Base-by-base conservation (phyloP, 2,329 filamentous ascomycete genomes). In the Podosphaera xanthii region DNA sequence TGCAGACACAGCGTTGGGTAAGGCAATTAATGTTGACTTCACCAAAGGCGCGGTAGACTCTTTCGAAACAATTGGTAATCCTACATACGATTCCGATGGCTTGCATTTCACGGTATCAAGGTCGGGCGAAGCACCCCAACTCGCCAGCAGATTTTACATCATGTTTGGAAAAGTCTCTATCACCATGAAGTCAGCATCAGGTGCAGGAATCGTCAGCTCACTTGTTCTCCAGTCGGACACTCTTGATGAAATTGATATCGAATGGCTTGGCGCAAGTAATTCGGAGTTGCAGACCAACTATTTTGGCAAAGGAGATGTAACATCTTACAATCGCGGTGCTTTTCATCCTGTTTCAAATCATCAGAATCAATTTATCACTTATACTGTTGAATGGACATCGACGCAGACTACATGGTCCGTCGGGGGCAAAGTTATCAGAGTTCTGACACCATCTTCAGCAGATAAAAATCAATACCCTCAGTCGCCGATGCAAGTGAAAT, bases 81-180 rank as follows among this genome's bases (percentile, higher is more conserved):
- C 87, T 2, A 81, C 81, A 1, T 97, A 95, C 73, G 79, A 77
- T 69, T 75, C 76, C 60, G 79, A 90, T 69, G 92, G 92, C 61
- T 90, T 79, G 34, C 80, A 79, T 14, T 94, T 98, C 70, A 89
- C 87, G 34, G 83, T 98, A 58, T 72, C 80, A 58, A 74, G 82
- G 67, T 77, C 82, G 57, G 90, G 91, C 60, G 87, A 98, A 69
- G 80, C 88, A 2, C 92, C 92, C 0, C 85, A 91, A 70, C 80
- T 98, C 62, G 78, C 79, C 63, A 94, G 89, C 62, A 81, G 92
- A 67, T 97, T 94, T 80, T 97, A 96, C 76, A 95, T 98, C 74
- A 97, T 98, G 92, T 98, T 96, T 70, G 92, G 92, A 64, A 86
- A 84, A 63, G 86, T 96, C 68, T 86, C 94, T 64, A 80, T 90